A percentile compares a stretch with the other conserved stretches of the same genome.
phyloP scores from a whole-genome alignment of 306 rosid species.

The Amphicarpaea edgeworthii region DNA sequence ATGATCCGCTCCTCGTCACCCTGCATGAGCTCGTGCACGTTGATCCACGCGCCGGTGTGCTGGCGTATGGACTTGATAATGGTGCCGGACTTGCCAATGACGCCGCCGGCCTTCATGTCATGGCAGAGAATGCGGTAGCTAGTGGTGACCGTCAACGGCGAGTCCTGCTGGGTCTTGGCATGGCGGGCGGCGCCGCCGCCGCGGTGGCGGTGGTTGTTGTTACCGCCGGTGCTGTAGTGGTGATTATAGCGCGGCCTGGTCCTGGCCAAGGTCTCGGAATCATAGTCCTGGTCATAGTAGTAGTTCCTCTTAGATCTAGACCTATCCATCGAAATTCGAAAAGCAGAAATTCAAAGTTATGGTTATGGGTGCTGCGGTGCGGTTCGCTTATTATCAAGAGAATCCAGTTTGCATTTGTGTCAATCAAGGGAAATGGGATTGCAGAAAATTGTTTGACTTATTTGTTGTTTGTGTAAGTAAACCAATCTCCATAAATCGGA shows the following conservation, averaged over 20 bases:
- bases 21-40: conserved; percentile 86
- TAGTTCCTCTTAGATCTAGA: conserved; percentile 97
- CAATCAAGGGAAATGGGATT: conserved; percentile 5
- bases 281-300: conserved; percentile 94
- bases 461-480: background rate
- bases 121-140: conserved; percentile 89
- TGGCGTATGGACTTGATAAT: conserved; percentile 95
- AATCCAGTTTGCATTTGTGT: conserved; percentile 19
- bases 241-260: conserved; percentile 86
- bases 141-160: conserved; percentile 68
- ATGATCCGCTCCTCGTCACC: conserved; percentile 97
- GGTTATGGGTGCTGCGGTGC: background rate
- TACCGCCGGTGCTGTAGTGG: conserved; percentile 55
- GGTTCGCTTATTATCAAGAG: background rate
- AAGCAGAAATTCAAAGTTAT: background rate
- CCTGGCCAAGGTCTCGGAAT: conserved; percentile 79
- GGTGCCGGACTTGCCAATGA: conserved; percentile 96
- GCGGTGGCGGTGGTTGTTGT: conserved; percentile 67
- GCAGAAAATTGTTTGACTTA: conserved; percentile 16
- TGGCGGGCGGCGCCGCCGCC: conserved; percentile 59
- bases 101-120: conserved; percentile 91
- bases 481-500: background rate
- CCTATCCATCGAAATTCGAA: conserved; percentile 70
- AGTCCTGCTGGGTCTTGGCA: conserved; percentile 66
- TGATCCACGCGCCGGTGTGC: conserved; percentile 99